Percentiles rank a stretch among this genome's conserved stretches.
These are phyloP conservation scores for Salix brachista DNA, from an alignment of 345 rosid species.

Conservation along the genomic window DNA sequence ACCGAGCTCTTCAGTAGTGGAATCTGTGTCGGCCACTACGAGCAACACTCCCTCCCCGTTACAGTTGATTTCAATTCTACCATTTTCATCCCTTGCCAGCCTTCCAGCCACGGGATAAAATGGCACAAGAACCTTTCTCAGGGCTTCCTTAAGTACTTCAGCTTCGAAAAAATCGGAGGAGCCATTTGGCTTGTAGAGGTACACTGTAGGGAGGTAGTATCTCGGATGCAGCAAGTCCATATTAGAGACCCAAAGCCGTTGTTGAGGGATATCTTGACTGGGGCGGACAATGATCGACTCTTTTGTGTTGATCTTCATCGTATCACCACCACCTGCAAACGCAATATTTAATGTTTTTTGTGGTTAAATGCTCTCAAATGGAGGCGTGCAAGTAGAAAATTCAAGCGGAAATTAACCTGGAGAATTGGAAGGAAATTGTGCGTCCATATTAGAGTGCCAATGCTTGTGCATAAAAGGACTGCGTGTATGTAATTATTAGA, in stretches of 20 bases:
- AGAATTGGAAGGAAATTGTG: too few relatives aligned
- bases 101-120: slow-evolving; percentile 21
- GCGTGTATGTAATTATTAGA: too few relatives aligned
- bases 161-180: slow-evolving; percentile 6
- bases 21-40: slow-evolving; percentile 9
- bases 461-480: too few relatives aligned
- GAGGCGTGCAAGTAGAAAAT: too few relatives aligned
- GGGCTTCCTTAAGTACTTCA: slow-evolving; percentile 9
- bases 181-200: slow-evolving; percentile 27
- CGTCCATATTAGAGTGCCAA: too few relatives aligned
- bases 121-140: slow-evolving; percentile 1
- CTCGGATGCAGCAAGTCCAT: slow-evolving; percentile 26
- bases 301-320: too few relatives aligned
- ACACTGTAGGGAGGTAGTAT: slow-evolving; percentile 22
- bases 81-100: not conserved
- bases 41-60: slow-evolving; percentile 2
- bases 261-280: too few relatives aligned
- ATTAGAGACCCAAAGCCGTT: slow-evolving; percentile 11
- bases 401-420: too few relatives aligned
- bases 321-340: too few relatives aligned
- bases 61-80: slow-evolving; percentile 11
- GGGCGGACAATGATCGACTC: too few relatives aligned
- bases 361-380: too few relatives aligned
- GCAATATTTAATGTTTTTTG: too few relatives aligned
- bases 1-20: not conserved